Percentiles rank a stretch among this genome's conserved stretches.
Evolutionary conservation across 805 yeast species (phyloP).

Genomic region (Spathaspora arborariae): DNA sequence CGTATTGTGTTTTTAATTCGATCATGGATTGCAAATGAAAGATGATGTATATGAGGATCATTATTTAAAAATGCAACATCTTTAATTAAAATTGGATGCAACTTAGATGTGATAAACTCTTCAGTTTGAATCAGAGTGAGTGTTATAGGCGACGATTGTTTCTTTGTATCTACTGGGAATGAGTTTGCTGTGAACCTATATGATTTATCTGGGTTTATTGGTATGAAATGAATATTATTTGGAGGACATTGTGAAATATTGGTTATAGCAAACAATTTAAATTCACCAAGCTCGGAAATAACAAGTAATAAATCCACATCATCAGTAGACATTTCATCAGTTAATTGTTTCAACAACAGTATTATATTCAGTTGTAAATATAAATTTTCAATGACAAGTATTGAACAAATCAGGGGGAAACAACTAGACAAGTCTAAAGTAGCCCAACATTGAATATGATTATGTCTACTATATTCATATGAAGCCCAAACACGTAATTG

Average conservation of each 20-base stretch:
- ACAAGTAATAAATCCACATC: conserved; percentile 36
- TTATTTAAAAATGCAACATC: conserved; percentile 10
- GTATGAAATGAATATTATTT: conserved; percentile 41
- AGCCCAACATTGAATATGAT: conserved; percentile 57
- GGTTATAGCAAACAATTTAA: conserved; percentile 43
- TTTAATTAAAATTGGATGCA: conserved; percentile 17
- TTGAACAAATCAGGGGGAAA: conserved; percentile 18
- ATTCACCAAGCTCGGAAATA: conserved; percentile 36
- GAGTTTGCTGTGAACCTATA: conserved; percentile 10
- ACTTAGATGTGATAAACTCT: conserved; percentile 9
- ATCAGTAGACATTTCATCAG: conserved; percentile 1
- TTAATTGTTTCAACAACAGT: conserved; percentile 6
- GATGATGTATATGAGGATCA: conserved; percentile 5
- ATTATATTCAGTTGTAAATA: conserved; percentile 24
- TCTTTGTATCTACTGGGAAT: conserved; percentile 9
- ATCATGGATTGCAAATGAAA: conserved; percentile 32
- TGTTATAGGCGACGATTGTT: background rate
- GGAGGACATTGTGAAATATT: conserved; percentile 57
- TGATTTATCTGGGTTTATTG: conserved; percentile 19
- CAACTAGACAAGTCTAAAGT: conserved; percentile 26
- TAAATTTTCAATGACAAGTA: conserved; percentile 35
- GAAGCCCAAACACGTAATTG: conserved; percentile 67
- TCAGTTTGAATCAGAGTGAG: conserved; percentile 8
- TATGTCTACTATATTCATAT: conserved; percentile 55
- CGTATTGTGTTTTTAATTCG: conserved; percentile 33